phyloP scores from a whole-genome alignment of 1,139 yeast genomes.

The Pichia sp. region DNA sequence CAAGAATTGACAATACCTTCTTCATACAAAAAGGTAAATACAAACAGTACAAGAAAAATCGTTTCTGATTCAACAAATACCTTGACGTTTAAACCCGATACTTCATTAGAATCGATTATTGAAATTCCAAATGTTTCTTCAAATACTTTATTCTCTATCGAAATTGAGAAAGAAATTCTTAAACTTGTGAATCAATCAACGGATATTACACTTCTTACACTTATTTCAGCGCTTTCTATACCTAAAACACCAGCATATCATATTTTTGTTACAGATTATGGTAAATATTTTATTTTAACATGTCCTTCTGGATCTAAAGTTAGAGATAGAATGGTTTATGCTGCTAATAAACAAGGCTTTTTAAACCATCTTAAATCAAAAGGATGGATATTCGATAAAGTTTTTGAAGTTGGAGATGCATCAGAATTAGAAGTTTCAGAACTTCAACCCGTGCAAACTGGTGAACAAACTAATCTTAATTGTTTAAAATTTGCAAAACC shows the following conservation, averaged over 20 bases:
- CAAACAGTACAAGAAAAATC: too few relatives aligned
- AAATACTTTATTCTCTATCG: not conserved
- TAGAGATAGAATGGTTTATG: slow-evolving; percentile 88
- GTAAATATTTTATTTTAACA: slow-evolving; percentile 61
- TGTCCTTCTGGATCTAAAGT: slow-evolving; percentile 91
- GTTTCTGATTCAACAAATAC: slow-evolving; percentile 25
- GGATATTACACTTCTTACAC: slow-evolving; percentile 24
- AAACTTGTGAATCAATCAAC: slow-evolving; percentile 18
- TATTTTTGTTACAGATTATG: slow-evolving; percentile 37
- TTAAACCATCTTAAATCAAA: slow-evolving; percentile 42
- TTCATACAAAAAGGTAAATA: not conserved
- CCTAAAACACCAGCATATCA: slow-evolving; percentile 44
- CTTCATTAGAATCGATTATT: not conserved
- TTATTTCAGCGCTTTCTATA: slow-evolving; percentile 10
- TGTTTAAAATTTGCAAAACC: slow-evolving; percentile 27
- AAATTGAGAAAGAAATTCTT: slow-evolving; percentile 4
- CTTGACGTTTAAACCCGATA: slow-evolving; percentile 13
- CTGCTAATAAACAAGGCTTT: slow-evolving; percentile 71
- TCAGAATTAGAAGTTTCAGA: slow-evolving; percentile 49
- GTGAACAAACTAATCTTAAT: not conserved
- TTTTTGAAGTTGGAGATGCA: slow-evolving; percentile 63
- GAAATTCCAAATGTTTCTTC: not conserved
- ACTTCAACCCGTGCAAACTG: too few relatives aligned
- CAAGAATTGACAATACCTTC: slow-evolving; percentile 5
- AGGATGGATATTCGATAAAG: slow-evolving; percentile 35